A percentile compares a stretch with the other conserved stretches of the same genome.
These are phyloP conservation scores for Lachancea mirantina DNA, from an alignment of 805 yeast genomes.

Conservation along the genomic window DNA sequence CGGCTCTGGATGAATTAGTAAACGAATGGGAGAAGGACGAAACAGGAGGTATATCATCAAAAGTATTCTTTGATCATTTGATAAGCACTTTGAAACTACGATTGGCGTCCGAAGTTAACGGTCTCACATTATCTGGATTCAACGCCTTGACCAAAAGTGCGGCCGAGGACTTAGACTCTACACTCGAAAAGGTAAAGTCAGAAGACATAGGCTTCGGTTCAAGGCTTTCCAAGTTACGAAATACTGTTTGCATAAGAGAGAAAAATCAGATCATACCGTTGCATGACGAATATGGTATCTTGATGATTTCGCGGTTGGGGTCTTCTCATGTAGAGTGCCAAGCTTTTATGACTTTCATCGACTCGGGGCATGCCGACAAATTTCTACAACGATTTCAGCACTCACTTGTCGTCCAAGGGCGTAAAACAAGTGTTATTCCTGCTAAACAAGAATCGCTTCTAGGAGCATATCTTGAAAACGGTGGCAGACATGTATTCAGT, in stretches of 20 bases:
- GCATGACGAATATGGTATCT: conserved; percentile 16
- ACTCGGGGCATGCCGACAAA: conserved; percentile 9
- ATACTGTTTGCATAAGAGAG: conserved; percentile 1
- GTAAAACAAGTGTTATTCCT: conserved; percentile 12
- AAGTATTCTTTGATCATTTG: too few species aligned
- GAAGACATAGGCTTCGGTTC: too few species aligned
- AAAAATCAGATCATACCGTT: conserved; percentile 5
- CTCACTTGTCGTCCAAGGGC: conserved; percentile 17
- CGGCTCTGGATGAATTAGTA: too few species aligned
- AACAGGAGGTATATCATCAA: too few species aligned
- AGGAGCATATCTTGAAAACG: conserved; percentile 7
- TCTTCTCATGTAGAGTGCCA: conserved; percentile 11
- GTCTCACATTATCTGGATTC: too few species aligned
- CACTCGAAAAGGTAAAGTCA: too few species aligned
- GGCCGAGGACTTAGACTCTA: too few species aligned
- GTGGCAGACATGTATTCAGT: conserved; percentile 1
- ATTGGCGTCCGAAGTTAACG: too few species aligned
- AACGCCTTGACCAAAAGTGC: too few species aligned
- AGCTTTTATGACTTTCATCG: conserved; percentile 23
- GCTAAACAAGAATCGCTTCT: conserved; percentile 23
- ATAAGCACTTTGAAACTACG: too few species aligned
- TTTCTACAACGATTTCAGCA: conserved; percentile 12
- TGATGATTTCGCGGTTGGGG: conserved; percentile 15
- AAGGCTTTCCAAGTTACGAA: too few species aligned
- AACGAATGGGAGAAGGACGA: too few species aligned